phyloP scores from a whole-genome alignment of 2,329 filamentous ascomycete genomes.

The Penicillium fuscoglaucum region DNA sequence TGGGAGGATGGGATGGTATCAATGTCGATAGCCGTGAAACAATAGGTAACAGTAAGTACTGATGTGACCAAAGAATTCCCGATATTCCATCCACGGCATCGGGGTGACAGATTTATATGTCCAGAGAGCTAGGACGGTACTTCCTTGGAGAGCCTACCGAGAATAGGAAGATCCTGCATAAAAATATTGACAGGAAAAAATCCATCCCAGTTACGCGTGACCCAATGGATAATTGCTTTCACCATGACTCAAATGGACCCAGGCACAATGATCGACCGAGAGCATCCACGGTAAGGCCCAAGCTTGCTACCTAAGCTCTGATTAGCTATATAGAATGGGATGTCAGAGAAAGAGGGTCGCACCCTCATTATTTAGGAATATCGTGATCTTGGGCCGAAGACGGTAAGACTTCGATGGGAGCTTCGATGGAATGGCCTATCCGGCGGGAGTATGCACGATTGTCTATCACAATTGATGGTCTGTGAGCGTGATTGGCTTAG shows the following conservation, averaged over 20 bases:
- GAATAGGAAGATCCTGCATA: slow-evolving; percentile 13
- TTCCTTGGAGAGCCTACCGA: slow-evolving; percentile 22
- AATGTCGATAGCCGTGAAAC: neutral
- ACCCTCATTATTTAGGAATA: neutral
- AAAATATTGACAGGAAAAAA: slow-evolving; percentile 9
- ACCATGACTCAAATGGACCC: slow-evolving; percentile 29
- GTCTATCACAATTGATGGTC: neutral
- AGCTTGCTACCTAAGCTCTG: slow-evolving; percentile 18
- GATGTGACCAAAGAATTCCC: neutral
- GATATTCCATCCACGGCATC: neutral
- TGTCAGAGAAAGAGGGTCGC: neutral
- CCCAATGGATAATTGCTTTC: slow-evolving; percentile 25
- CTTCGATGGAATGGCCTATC: slow-evolving; percentile 15
- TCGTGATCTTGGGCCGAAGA: slow-evolving; percentile 13
- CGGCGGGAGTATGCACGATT: slow-evolving; percentile 5
- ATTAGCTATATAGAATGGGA: too few relatives aligned
- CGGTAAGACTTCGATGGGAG: slow-evolving; percentile 13
- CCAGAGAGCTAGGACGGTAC: slow-evolving; percentile 13
- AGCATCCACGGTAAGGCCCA: slow-evolving; percentile 27
- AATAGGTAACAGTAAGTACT: neutral
- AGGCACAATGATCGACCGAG: slow-evolving; percentile 18
- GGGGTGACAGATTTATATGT: slow-evolving; percentile 26
- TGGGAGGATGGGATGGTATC: neutral
- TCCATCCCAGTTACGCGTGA: slow-evolving; percentile 25
- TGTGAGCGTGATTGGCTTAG: neutral